Base-by-base conservation (phyloP, 176 grass and related monocot genomes). In the Cocos nucifera region DNA sequence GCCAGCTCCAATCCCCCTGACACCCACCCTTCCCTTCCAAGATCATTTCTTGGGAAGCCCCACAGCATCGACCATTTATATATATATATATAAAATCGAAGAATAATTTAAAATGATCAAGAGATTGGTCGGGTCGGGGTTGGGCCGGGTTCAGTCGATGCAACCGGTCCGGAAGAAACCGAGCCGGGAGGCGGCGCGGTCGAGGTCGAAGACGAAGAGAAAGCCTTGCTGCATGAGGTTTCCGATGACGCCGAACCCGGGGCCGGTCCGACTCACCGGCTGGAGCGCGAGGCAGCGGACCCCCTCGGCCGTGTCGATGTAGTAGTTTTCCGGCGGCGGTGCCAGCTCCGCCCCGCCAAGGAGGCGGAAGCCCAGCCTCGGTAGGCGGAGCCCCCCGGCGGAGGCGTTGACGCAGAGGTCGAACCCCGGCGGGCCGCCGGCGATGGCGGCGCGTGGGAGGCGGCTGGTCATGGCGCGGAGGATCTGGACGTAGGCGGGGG, bases 141-240 rank as follows among this genome's bases (percentile, higher is more conserved):
- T 29, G 5, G 28, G 35, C 8, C 35, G 9, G 35, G 35, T 44
- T 44, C 6, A 44, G 14, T 17, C 23, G 6, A 24, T 6, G 24
- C 57, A 59, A 27, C 57, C 57, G 24, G 57, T 29, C 10, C 25
- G 57, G 17, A 24, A 27, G 57, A 59, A 59, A 16, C 25, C 57
- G 23, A 59, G 25, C 5, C 23, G 57, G 24, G 21, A 17, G 14
- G 22, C 16, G 25, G 22, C 22, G 16, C 57, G 57, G 57, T 59
- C 57, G 25, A 59, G 35, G 35, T 44, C 35, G 2, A 44, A 59
- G 22, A 59, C 57, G 22, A 59, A 17, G 22, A 59, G 57, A 15
- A 59, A 59, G 15, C 57, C 57, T 24, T 59, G 57, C 57, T 59
- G 57, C 57, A 59, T 59, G 14, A 59, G 57, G 23, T 59, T 59